These are phyloP conservation scores for Talaromyces marneffei DNA, from an alignment of 2,329 filamentous ascomycete genomes.

Conservation along the genomic window DNA sequence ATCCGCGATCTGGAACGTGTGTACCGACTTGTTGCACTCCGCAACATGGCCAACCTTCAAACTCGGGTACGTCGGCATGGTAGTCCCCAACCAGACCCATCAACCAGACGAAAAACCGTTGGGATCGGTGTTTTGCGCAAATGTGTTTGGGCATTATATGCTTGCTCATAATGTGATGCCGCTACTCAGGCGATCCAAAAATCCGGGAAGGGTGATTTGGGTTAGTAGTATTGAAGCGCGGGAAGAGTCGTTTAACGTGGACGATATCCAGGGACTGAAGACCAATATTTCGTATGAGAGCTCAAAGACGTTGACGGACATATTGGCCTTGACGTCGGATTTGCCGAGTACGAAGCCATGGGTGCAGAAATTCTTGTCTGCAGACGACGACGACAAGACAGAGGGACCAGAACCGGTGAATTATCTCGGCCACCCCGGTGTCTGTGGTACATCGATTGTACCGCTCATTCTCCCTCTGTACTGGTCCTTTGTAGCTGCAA, in stretches of 20 bases:
- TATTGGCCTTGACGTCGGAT: conserved; percentile 67
- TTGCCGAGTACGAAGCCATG: conserved; percentile 58
- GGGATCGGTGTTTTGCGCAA: conserved; percentile 81
- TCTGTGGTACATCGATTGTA: conserved; percentile 77
- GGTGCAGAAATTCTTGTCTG: conserved; percentile 53
- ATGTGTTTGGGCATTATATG: conserved; percentile 93
- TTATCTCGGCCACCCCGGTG: conserved; percentile 79
- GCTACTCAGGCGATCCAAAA: conserved; percentile 54
- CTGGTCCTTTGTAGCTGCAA: conserved; percentile 60
- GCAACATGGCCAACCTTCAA: conserved; percentile 77
- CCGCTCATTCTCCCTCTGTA: conserved; percentile 65
- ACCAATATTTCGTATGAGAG: conserved; percentile 69
- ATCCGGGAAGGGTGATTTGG: conserved; percentile 71
- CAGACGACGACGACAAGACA: not conserved
- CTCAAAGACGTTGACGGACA: conserved; percentile 79
- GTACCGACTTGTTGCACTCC: conserved; percentile 60
- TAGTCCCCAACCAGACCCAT: conserved; percentile 50
- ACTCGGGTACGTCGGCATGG: conserved; percentile 51
- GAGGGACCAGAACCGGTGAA: conserved; percentile 49
- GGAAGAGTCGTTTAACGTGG: conserved; percentile 50
- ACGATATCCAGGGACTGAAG: conserved; percentile 70
- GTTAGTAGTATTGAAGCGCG: conserved; percentile 73
- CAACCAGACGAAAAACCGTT: conserved; percentile 52
- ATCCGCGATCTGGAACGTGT: conserved; percentile 49
- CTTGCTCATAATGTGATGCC: conserved; percentile 74